phyloP scores from a whole-genome alignment of 2,329 filamentous ascomycete genomes.

The Aspergillus arachidicola region DNA sequence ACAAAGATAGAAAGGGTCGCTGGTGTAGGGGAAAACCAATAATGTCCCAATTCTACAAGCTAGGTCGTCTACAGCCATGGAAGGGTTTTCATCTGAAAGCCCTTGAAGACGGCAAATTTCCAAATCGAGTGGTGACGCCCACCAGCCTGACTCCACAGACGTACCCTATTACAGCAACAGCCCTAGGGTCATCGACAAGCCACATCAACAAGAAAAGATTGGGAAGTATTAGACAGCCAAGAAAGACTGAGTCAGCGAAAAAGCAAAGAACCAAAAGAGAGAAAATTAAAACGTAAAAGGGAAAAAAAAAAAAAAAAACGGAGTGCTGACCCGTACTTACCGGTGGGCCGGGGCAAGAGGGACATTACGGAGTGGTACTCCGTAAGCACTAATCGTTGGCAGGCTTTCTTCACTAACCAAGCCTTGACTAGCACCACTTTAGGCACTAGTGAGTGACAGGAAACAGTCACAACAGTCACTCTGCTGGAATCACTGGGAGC shows the following conservation, averaged over 20 bases:
- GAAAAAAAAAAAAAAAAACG: neutral
- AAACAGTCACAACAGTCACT: neutral
- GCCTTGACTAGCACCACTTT: conserved; percentile 1
- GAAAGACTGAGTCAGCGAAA: neutral
- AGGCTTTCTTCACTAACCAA: neutral
- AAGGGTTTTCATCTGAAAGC: neutral
- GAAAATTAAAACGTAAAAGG: neutral
- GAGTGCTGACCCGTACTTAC: neutral
- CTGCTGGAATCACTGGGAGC: neutral
- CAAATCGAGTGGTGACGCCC: neutral
- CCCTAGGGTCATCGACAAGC: neutral
- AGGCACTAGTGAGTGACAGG: neutral
- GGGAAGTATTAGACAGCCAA: neutral
- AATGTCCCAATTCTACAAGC: neutral
- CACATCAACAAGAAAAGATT: neutral
- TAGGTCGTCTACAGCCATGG: neutral
- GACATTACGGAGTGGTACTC: too few relatives aligned
- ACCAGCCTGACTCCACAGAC: neutral
- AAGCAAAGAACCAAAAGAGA: neutral
- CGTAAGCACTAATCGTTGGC: neutral
- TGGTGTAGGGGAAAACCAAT: neutral
- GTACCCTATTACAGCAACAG: neutral
- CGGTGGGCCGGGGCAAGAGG: neutral
- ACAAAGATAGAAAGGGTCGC: neutral
- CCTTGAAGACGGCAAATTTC: neutral